phyloP scores from a whole-genome alignment of 2,329 filamentous ascomycete species.

The Colletotrichum cordylinicola region DNA sequence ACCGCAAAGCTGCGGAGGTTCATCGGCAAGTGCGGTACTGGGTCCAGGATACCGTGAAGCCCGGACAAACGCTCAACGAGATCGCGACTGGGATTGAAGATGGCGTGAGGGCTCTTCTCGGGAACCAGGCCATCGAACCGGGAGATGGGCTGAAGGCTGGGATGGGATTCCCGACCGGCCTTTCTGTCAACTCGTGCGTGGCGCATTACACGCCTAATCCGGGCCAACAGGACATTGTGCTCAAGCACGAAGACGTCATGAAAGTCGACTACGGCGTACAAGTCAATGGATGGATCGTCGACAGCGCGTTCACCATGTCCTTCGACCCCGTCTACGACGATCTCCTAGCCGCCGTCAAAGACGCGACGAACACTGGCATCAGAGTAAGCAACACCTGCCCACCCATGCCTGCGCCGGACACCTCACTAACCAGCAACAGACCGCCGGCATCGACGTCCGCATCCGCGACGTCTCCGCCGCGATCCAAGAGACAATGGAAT shows the following conservation, averaged over 20 bases:
- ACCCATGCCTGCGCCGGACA: rapidly evolving
- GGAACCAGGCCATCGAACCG: constrained; percentile 77
- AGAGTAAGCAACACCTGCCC: constrained; percentile 41
- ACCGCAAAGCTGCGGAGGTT: constrained; percentile 85
- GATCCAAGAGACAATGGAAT: constrained; percentile 93
- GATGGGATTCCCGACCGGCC: constrained; percentile 85
- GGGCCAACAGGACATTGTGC: constrained; percentile 75
- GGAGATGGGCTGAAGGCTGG: constrained; percentile 81
- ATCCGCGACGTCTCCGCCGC: constrained; percentile 83
- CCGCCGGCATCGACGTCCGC: constrained; percentile 86
- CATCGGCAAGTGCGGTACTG: constrained; percentile 87
- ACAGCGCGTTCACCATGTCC: constrained; percentile 80
- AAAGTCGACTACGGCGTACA: constrained; percentile 86
- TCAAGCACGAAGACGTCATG: constrained; percentile 78
- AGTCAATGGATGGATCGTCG: constrained; percentile 80
- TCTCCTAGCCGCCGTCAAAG: constrained; percentile 74
- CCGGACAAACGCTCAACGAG: constrained; percentile 79
- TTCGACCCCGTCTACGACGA: constrained; percentile 80
- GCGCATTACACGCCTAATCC: constrained; percentile 89
- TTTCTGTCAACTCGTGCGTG: constrained; percentile 84
- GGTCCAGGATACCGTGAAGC: constrained; percentile 81
- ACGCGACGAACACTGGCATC: constrained; percentile 84
- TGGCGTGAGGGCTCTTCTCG: constrained; percentile 77
- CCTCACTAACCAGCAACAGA: not conserved
- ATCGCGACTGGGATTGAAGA: constrained; percentile 90